Percentiles rank a stretch among this genome's conserved stretches.
Conservation (phyloP, 2,329 filamentous ascomycete species). For the Fusarium compactum region DNA sequence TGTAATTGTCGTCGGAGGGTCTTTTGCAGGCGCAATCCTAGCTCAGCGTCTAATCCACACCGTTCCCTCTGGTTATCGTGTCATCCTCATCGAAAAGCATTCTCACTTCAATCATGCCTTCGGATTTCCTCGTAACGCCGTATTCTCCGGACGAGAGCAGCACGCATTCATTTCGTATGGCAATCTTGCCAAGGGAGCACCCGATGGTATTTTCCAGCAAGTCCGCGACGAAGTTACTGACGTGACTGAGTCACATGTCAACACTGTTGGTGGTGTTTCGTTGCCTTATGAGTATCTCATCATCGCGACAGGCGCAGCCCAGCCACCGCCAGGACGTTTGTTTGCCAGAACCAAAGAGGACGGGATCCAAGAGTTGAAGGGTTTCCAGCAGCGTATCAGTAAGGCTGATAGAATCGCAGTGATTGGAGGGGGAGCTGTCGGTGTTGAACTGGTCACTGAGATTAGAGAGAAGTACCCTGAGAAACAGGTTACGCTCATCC, state of each 20-base stretch:
- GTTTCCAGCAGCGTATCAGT: conserved; percentile 1
- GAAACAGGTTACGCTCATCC: conserved; percentile 19
- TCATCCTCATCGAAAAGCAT: conserved; percentile 30
- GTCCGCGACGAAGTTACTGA: conserved; percentile 10
- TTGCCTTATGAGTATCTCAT: conserved; percentile 24
- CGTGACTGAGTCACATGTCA: not conserved
- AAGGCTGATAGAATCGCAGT: conserved; percentile 6
- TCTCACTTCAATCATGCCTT: conserved; percentile 36
- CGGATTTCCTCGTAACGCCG: conserved; percentile 25
- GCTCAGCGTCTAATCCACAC: conserved; percentile 19
- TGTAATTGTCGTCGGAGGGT: conserved; percentile 27
- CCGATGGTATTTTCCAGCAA: conserved; percentile 17
- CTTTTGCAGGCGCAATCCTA: conserved; percentile 24
- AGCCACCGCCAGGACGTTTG: conserved; percentile 29
- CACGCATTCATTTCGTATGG: conserved; percentile 22
- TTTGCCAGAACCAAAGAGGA: not conserved
- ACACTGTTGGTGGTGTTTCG: not conserved
- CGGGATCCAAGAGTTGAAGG: conserved; percentile 11
- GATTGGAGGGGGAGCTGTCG: conserved; percentile 30
- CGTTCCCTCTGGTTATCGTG: conserved; percentile 26
- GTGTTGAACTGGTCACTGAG: conserved; percentile 22
- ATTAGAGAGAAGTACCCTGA: conserved; percentile 17
- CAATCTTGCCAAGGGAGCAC: conserved; percentile 5
- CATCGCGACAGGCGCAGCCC: conserved; percentile 29
- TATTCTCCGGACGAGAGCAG: conserved; percentile 11